A percentile compares a stretch with the other conserved stretches of the same genome.
phyloP scores from a whole-genome alignment of 2,329 filamentous ascomycete species.

The Scytalidium sp. region DNA sequence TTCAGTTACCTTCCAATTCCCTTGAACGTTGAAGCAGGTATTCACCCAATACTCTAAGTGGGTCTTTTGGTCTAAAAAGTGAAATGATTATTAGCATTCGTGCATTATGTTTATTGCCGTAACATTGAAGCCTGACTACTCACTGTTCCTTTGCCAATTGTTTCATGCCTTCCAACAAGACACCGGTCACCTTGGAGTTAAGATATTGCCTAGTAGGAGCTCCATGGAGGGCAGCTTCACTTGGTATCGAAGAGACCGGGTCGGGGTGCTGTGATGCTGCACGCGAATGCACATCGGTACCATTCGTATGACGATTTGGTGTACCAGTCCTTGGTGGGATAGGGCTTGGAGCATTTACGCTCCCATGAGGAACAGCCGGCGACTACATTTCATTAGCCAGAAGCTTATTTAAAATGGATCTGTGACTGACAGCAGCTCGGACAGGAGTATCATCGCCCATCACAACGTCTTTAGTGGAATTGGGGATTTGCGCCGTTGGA shows the following conservation, averaged over 20 bases:
- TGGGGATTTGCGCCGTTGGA: slow-evolving; percentile 9
- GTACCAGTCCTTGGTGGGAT: slow-evolving; percentile 42
- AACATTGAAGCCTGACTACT: slow-evolving; percentile 28
- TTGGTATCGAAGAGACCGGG: slow-evolving; percentile 48
- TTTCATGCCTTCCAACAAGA: slow-evolving; percentile 74
- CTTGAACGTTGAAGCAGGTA: slow-evolving; percentile 66
- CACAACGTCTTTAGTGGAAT: slow-evolving; percentile 18
- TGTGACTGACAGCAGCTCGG: slow-evolving; percentile 16
- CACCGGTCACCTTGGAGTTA: slow-evolving; percentile 67
- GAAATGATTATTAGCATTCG: slow-evolving; percentile 6
- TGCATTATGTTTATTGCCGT: slow-evolving; percentile 3
- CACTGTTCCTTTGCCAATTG: slow-evolving; percentile 67
- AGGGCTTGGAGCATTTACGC: slow-evolving; percentile 22
- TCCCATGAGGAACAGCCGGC: slow-evolving; percentile 17
- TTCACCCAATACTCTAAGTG: slow-evolving; percentile 66
- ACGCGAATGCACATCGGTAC: slow-evolving; percentile 43
- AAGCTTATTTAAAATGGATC: neutral
- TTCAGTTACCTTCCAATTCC: slow-evolving; percentile 50
- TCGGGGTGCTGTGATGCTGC: slow-evolving; percentile 58
- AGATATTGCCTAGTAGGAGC: slow-evolving; percentile 69
- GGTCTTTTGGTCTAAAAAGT: slow-evolving; percentile 57
- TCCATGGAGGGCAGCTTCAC: slow-evolving; percentile 60
- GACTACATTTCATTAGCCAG: slow-evolving; percentile 7
- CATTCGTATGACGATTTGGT: slow-evolving; percentile 36
- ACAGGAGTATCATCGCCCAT: slow-evolving; percentile 24